Evolutionary conservation across 1,139 yeast genomes (phyloP).

Genomic region (Pichia sorboxylosa): DNA sequence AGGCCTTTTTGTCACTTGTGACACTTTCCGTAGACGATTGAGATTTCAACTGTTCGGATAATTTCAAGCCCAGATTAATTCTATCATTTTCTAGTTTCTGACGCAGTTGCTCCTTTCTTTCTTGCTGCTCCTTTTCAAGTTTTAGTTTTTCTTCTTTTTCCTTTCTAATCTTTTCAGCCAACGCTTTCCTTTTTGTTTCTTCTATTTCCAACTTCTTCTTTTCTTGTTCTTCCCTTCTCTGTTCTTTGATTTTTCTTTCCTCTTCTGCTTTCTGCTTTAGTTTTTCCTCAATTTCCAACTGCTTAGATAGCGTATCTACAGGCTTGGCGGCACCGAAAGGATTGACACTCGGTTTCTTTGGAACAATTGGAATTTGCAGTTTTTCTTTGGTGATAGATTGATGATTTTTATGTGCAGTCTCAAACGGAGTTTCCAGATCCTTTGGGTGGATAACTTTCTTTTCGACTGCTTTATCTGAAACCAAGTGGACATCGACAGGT

Average conservation of each 20-base stretch:
- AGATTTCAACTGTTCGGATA: too few relatives aligned
- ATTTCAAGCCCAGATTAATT: too few relatives aligned
- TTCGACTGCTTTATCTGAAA: neutral
- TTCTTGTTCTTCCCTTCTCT: constrained; percentile 1
- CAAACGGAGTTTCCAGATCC: too few relatives aligned
- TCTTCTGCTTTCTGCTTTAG: constrained; percentile 38
- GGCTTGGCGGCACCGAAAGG: constrained; percentile 48
- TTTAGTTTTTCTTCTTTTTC: neutral
- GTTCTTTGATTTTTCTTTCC: constrained; percentile 37
- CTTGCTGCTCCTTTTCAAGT: neutral
- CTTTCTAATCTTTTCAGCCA: neutral
- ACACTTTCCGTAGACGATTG: too few relatives aligned
- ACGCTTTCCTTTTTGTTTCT: neutral
- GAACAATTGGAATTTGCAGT: constrained; percentile 8
- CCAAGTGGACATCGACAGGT: constrained; percentile 1
- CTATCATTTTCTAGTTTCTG: too few relatives aligned
- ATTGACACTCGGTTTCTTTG: constrained; percentile 29
- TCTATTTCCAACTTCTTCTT: neutral
- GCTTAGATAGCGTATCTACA: constrained; percentile 37
- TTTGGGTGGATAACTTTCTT: too few relatives aligned
- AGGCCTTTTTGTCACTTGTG: too few relatives aligned
- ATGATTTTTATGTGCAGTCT: too few relatives aligned
- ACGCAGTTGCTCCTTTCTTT: neutral
- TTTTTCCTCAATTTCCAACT: constrained; percentile 35
- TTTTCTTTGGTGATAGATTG: constrained; percentile 12